Evolutionary conservation across 345 rosid species (phyloP).

Genomic region (Noccaea bulbosa): DNA sequence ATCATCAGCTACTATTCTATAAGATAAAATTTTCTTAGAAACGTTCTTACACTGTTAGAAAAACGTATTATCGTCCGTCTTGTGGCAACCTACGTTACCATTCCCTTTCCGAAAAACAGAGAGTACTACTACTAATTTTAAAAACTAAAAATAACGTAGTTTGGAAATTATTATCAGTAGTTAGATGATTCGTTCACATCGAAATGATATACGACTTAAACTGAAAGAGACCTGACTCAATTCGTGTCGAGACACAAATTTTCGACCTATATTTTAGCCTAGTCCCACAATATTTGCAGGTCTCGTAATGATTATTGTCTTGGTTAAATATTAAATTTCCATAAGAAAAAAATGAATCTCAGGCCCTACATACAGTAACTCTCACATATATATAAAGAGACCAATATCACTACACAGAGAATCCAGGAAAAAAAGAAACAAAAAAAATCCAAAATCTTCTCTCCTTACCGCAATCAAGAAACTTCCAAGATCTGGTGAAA

Average conservation of each 20-base stretch:
- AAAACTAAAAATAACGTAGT: background rate
- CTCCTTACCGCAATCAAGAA: constrained; percentile 29
- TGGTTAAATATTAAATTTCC: background rate
- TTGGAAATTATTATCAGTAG: constrained; percentile 25
- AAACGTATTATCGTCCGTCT: background rate
- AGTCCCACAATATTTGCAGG: constrained; percentile 16
- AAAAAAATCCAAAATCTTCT: constrained; percentile 23
- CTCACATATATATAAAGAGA: constrained; percentile 37
- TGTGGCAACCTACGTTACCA: background rate
- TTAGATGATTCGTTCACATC: constrained; percentile 41
- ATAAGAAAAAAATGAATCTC: background rate
- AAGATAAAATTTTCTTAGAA: no score
- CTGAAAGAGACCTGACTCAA: constrained; percentile 36
- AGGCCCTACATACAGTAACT: constrained; percentile 34
- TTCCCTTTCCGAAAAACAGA: background rate
- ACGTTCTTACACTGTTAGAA: no score
- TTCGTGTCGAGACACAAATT: constrained; percentile 42
- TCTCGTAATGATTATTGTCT: background rate
- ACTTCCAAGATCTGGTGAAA: constrained; percentile 26
- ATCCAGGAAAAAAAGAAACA: constrained; percentile 1
- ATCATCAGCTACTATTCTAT: no score
- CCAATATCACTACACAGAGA: constrained; percentile 23
- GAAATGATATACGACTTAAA: constrained; percentile 31
- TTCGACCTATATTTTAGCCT: constrained; percentile 18
- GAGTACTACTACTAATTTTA: background rate